These are phyloP conservation scores for Cladosporium sp. DNA, from an alignment of 2,329 filamentous ascomycete species.

Conservation along the genomic window DNA sequence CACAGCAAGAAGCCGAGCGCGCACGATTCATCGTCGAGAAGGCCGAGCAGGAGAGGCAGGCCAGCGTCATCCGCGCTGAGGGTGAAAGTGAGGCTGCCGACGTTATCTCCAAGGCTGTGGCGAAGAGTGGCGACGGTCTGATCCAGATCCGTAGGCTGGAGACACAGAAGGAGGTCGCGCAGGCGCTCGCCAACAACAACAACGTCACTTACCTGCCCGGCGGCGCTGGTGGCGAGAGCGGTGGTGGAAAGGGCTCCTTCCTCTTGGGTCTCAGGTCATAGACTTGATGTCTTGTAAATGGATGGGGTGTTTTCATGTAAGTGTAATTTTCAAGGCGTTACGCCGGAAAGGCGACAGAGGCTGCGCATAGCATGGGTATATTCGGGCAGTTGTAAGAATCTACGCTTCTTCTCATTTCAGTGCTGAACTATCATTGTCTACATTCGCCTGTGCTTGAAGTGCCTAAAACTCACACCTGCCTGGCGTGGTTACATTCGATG, in stretches of 20 bases:
- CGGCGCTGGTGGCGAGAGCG: constrained; percentile 47
- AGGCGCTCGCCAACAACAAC: constrained; percentile 82
- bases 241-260: constrained; percentile 55
- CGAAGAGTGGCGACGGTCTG: constrained; percentile 87
- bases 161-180: constrained; percentile 91
- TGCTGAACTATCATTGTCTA: background rate
- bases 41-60: constrained; percentile 97
- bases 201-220: constrained; percentile 94
- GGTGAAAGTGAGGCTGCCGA: constrained; percentile 96
- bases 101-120: constrained; percentile 88
- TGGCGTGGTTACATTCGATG: no score
- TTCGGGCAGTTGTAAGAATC: constrained; percentile 9
- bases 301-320: background rate
- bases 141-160: constrained; percentile 97
- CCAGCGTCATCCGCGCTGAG: constrained; percentile 96
- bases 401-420: constrained; percentile 10
- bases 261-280: constrained; percentile 61
- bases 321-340: constrained; percentile 11
- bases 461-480: no score
- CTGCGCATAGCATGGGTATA: constrained; percentile 11
- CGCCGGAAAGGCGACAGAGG: constrained; percentile 3
- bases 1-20: constrained; percentile 96
- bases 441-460: no score
- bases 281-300: constrained; percentile 1
- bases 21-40: constrained; percentile 98